Conservation (phyloP, 257 asterid species). For the Jacaranda mimosifolia region DNA sequence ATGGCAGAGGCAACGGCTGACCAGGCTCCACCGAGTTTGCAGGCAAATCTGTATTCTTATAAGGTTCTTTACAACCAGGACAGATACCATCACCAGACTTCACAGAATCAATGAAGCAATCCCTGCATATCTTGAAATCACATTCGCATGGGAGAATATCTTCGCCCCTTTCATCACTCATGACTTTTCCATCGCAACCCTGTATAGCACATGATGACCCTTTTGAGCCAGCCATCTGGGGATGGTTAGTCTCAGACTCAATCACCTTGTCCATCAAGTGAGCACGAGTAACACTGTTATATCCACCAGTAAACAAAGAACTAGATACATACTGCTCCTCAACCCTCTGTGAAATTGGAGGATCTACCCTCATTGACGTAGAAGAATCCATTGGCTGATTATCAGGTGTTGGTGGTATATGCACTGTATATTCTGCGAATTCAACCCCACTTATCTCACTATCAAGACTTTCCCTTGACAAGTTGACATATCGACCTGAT, state of each 20-base stretch:
- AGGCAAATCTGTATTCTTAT: constrained; percentile 67
- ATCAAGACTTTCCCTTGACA: constrained; percentile 89
- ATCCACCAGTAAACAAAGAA: constrained; percentile 91
- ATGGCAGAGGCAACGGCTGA: constrained; percentile 64
- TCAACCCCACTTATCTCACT: constrained; percentile 83
- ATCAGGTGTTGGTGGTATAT: constrained; percentile 94
- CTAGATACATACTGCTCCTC: constrained; percentile 92
- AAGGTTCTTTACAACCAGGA: constrained; percentile 92
- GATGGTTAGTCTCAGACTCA: constrained; percentile 84
- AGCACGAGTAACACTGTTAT: constrained; percentile 83
- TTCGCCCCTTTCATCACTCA: constrained; percentile 87
- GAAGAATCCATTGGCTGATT: constrained; percentile 81
- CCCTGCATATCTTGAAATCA: constrained; percentile 89
- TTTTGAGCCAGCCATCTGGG: constrained; percentile 91
- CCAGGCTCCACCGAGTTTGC: constrained; percentile 47
- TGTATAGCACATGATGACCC: constrained; percentile 83
- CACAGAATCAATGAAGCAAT: constrained; percentile 77
- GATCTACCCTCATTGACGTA: constrained; percentile 49
- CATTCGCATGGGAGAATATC: constrained; percentile 90
- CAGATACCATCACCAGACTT: constrained; percentile 82
- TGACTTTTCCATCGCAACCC: constrained; percentile 90
- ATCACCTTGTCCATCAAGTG: constrained; percentile 97
- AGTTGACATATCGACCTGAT: constrained; percentile 85
- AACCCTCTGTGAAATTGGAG: constrained; percentile 78
- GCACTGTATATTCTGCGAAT: constrained; percentile 79